Percentiles rank a stretch among this genome's conserved stretches.
Conservation (phyloP, 1,139 yeast genomes). For the Scheffersomyces parashehatae region DNA sequence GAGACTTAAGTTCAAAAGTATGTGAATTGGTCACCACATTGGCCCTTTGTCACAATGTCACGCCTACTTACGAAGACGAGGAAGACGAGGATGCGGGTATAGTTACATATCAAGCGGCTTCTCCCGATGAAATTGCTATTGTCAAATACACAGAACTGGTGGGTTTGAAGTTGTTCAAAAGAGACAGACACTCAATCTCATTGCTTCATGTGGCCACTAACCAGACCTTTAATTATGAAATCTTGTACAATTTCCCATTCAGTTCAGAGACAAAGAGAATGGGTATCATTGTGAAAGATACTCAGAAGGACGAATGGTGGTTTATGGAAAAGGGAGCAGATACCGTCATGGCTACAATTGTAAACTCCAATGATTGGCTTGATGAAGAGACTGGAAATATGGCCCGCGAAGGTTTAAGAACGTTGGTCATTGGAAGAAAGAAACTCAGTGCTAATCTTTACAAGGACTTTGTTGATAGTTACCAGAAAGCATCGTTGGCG, state of each 20-base stretch:
- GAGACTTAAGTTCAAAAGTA: conserved; percentile 71
- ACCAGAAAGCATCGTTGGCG: conserved; percentile 70
- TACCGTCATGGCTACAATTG: conserved; percentile 87
- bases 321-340: conserved; percentile 96
- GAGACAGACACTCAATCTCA: conserved; percentile 79
- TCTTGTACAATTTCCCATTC: conserved; percentile 87
- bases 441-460: conserved; percentile 55
- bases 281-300: conserved; percentile 83
- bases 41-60: conserved; percentile 94
- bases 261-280: conserved; percentile 93
- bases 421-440: conserved; percentile 88
- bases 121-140: conserved; percentile 98
- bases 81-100: conserved; percentile 33
- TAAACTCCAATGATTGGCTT: conserved; percentile 87
- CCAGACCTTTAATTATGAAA: conserved; percentile 57
- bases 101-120: conserved; percentile 90
- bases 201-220: conserved; percentile 65
- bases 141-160: conserved; percentile 87
- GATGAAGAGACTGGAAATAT: conserved; percentile 97
- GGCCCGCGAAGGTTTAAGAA: conserved; percentile 98
- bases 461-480: conserved; percentile 63
- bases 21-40: conserved; percentile 78
- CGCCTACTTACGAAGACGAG: conserved; percentile 68
- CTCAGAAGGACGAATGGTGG: conserved; percentile 67
- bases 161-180: conserved; percentile 73